These are phyloP conservation scores for Blastobotrys muscicola DNA, from an alignment of 805 yeast genomes.

Conservation along the genomic window DNA sequence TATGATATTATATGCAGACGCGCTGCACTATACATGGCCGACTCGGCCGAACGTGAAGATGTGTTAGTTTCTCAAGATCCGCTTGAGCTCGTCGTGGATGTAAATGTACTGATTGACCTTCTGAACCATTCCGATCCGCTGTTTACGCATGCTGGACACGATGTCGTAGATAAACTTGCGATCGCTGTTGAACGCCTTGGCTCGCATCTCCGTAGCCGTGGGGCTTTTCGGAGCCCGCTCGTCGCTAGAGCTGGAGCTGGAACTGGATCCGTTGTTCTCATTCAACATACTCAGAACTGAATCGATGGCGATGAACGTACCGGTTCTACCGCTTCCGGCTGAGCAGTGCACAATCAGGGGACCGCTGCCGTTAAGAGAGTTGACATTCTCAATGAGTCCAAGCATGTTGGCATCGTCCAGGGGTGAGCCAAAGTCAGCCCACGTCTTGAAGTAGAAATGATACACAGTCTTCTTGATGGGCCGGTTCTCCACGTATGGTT, in stretches of 20 bases:
- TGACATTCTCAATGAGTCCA: constrained; percentile 42
- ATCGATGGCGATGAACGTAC: constrained; percentile 73
- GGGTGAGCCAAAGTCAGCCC: constrained; percentile 78
- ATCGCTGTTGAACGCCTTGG: constrained; percentile 1
- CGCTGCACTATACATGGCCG: no score
- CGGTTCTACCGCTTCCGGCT: constrained; percentile 96
- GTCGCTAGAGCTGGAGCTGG: no score
- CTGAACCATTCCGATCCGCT: constrained; percentile 36
- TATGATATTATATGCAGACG: not conserved
- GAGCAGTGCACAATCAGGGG: constrained; percentile 84
- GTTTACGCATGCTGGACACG: constrained; percentile 30
- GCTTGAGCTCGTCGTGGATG: constrained; percentile 26
- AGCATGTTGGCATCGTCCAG: constrained; percentile 33
- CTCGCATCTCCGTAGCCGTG: not conserved
- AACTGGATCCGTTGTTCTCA: no score
- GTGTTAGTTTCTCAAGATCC: not conserved
- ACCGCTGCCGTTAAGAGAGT: constrained; percentile 32
- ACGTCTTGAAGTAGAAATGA: constrained; percentile 67
- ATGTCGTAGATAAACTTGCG: constrained; percentile 22
- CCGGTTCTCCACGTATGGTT: constrained; percentile 2
- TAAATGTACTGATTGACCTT: constrained; percentile 29
- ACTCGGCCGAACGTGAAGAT: no score
- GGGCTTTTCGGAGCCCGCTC: not conserved
- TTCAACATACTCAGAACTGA: constrained; percentile 26
- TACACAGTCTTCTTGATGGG: constrained; percentile 17